These are phyloP conservation scores for Physcia stellaris DNA, from an alignment of 495 filamentous ascomycete genomes.

Conservation along the genomic window DNA sequence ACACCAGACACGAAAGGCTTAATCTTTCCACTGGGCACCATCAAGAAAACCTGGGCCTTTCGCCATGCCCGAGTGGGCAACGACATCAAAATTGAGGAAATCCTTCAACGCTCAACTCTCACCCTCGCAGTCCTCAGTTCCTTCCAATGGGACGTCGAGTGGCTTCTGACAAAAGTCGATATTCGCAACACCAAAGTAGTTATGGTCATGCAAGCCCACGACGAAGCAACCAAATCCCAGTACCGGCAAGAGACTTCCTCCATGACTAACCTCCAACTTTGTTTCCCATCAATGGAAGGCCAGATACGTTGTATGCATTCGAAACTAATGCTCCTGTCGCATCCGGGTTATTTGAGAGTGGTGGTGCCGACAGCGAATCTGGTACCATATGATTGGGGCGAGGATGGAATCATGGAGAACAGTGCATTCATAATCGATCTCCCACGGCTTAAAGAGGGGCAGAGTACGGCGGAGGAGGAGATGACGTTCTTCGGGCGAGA, in stretches of 20 bases:
- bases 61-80: conserved; percentile 44
- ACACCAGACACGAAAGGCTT: conserved; percentile 13
- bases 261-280: conserved; percentile 49
- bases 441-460: conserved; percentile 35
- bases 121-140: conserved; percentile 71
- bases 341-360: conserved; percentile 51
- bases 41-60: conserved; percentile 71
- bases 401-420: conserved; percentile 69
- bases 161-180: conserved; percentile 52
- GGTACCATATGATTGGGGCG: conserved; percentile 75
- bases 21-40: conserved; percentile 54
- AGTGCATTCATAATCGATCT: conserved; percentile 78
- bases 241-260: conserved; percentile 31
- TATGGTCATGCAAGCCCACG: conserved; percentile 56
- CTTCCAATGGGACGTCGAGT: conserved; percentile 71
- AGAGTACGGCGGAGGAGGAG: conserved; percentile 16
- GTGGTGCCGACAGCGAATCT: conserved; percentile 74
- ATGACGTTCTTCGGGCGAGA: conserved; percentile 55
- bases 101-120: conserved; percentile 58
- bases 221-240: conserved; percentile 31
- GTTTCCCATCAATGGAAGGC: conserved; percentile 64
- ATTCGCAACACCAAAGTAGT: conserved; percentile 39
- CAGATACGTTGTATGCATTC: conserved; percentile 69
- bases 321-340: conserved; percentile 73
- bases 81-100: conserved; percentile 85